Evolutionary conservation across 2,329 filamentous ascomycete species (phyloP), one percentile per base, ranked within the genome.

Genomic region (Cytospora schulzeri): DNA sequence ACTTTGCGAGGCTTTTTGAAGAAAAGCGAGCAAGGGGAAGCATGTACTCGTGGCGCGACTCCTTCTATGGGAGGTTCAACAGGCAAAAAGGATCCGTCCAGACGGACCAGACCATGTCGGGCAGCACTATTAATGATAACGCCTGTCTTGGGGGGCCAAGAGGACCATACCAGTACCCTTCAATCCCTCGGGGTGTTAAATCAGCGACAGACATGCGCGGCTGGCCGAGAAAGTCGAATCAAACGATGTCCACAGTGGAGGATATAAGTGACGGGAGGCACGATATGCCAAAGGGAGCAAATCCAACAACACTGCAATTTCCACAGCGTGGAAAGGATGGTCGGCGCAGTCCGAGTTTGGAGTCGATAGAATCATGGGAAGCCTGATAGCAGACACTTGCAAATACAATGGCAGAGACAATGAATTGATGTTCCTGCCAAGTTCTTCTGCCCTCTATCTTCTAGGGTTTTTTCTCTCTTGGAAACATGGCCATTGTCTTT

Each of bases 351-450:
- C 15, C 17, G 17, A 60, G 48, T 41, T 19, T 53, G 31, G 48
- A 29, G 15, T 41, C 48, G 33, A 41, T 52, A 33, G 60, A 62
- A 12, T 51, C 60, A 11, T 62, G 60, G 60, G 60, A 62, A 29
- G 28, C 33, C 17, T 62, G 51, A 31, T 15, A 26, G 53, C 11
- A 4, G 22, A 26, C 15, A 1, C 24, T 22, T 3, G 14, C 33
- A 2, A 15, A 14, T 3, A 9, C 19, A 8, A n/a, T 19, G 26
- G 5, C 12, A 8, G 9, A 4, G 26, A 26, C 35, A n/a, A 19
- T 9, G n/a, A 3, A 1, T 29, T 22, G 57, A 17, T 29, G 35
- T 7, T 0, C 22, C 45, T 60, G 15, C 1, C 28, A 15, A 52
- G 26, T n/a, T 22, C 5, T 9, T 45, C 9, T n/a, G 0, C 4